These are phyloP conservation scores for Colletotrichum spinosum DNA, from an alignment of 2,329 filamentous ascomycete genomes.

Conservation along the genomic window DNA sequence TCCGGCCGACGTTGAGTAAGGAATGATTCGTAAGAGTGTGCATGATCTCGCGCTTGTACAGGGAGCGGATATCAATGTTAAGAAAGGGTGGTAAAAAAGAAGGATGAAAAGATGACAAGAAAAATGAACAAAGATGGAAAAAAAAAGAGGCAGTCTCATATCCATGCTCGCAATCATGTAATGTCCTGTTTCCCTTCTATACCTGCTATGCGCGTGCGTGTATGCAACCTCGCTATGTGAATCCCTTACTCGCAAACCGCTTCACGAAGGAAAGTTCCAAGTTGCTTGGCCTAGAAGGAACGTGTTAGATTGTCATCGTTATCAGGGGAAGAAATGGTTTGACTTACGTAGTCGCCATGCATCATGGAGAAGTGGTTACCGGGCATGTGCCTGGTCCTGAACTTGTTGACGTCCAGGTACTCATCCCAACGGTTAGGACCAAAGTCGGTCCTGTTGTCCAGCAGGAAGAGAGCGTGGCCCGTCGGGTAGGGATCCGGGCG, in stretches of 20 bases:
- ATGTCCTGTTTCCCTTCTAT: constrained; percentile 36
- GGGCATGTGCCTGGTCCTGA: constrained; percentile 74
- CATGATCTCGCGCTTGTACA: constrained; percentile 32
- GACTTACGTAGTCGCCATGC: constrained; percentile 64
- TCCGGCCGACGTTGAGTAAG: constrained; percentile 17
- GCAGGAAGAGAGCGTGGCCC: constrained; percentile 74
- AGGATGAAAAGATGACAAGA: constrained; percentile 28
- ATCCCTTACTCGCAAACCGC: constrained; percentile 43
- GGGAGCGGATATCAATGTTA: constrained; percentile 37
- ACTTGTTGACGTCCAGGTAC: constrained; percentile 70
- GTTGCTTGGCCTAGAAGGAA: constrained; percentile 48
- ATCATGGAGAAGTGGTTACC: constrained; percentile 85
- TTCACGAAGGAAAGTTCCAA: constrained; percentile 49
- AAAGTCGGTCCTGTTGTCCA: constrained; percentile 80
- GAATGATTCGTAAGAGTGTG: constrained; percentile 32
- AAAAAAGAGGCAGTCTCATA: constrained; percentile 27
- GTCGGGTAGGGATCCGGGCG: constrained; percentile 70
- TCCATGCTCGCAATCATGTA: constrained; percentile 34
- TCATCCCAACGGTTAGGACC: constrained; percentile 77
- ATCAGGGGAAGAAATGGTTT: no score
- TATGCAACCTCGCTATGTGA: constrained; percentile 23
- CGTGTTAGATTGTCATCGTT: constrained; percentile 34
- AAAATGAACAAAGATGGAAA: constrained; percentile 20
- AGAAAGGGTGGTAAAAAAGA: constrained; percentile 24
- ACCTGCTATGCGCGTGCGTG: constrained; percentile 31